These are phyloP conservation scores for Hura crepitans DNA, from an alignment of 441 rosid genomes.

Conservation along the genomic window DNA sequence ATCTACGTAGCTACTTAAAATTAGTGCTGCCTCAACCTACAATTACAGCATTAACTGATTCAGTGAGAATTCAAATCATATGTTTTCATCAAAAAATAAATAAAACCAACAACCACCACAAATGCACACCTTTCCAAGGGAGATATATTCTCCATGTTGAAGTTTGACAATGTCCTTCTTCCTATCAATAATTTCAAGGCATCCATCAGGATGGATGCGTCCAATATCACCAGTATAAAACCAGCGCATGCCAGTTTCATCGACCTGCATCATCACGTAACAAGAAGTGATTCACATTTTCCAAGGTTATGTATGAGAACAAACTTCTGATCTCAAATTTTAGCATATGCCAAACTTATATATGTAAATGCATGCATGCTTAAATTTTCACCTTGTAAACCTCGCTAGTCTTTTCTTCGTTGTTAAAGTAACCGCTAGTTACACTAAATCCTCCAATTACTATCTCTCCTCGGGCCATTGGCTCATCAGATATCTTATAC, in stretches of 20 bases:
- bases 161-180: conserved; percentile 96
- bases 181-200: conserved; percentile 95
- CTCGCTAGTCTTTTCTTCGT: conserved; percentile 77
- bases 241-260: conserved; percentile 91
- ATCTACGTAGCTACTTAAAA: conserved; percentile 61
- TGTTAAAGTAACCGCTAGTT: conserved; percentile 86
- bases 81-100: too few species aligned
- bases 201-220: conserved; percentile 82
- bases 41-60: conserved; percentile 18
- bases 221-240: conserved; percentile 96
- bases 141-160: conserved; percentile 96
- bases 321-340: too few species aligned
- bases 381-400: conserved; percentile 64
- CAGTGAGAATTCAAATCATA: too few species aligned
- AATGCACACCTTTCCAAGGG: conserved; percentile 77
- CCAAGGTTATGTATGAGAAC: too few species aligned
- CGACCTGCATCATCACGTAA: conserved; percentile 46
- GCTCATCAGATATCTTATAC: conserved; percentile 64
- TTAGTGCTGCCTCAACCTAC: conserved; percentile 89
- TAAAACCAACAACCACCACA: neutral
- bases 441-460: conserved; percentile 93
- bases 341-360: conserved; percentile 5
- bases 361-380: conserved; percentile 11
- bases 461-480: conserved; percentile 96
- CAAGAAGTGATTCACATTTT: conserved; percentile 1